Percentiles rank a stretch among this genome's conserved stretches.
Evolutionary conservation across 139 green algal species (phyloP).

Genomic region (Coccomyxa sp.): DNA sequence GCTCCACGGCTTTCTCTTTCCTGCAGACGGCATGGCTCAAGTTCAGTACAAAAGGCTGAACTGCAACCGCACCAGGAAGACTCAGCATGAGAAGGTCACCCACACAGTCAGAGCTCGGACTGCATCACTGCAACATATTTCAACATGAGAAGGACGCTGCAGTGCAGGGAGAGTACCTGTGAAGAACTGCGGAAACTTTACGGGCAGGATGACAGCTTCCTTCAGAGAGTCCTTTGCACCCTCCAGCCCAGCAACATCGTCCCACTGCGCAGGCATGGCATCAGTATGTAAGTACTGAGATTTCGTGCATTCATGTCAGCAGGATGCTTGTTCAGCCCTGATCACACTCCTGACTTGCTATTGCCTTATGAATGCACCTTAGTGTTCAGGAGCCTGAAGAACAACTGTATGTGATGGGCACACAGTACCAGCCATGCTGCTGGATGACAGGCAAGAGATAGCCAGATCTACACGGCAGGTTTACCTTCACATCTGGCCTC

Average conservation of each 20-base stretch:
- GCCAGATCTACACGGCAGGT: not conserved
- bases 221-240: constrained; percentile 96
- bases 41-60: too few species aligned
- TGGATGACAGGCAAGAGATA: too few species aligned
- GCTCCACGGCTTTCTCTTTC: constrained; percentile 96
- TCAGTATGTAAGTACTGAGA: not conserved
- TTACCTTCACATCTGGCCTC: constrained; percentile 89
- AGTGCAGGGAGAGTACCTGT: constrained; percentile 48
- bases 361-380: too few species aligned
- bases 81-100: too few species aligned
- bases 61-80: too few species aligned
- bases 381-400: too few species aligned
- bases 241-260: constrained; percentile 97
- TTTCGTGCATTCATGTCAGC: not conserved
- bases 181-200: constrained; percentile 99
- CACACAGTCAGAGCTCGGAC: too few species aligned
- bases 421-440: too few species aligned
- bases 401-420: too few species aligned
- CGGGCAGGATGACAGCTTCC: constrained; percentile 98
- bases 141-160: not conserved
- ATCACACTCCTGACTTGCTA: too few species aligned
- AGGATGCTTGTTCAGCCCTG: not conserved
- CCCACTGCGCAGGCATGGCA: constrained; percentile 91
- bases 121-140: too few species aligned
- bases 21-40: constrained; percentile 32